phyloP scores from a whole-genome alignment of 2,329 filamentous ascomycete genomes.

The Furcasterigmium sp. region DNA sequence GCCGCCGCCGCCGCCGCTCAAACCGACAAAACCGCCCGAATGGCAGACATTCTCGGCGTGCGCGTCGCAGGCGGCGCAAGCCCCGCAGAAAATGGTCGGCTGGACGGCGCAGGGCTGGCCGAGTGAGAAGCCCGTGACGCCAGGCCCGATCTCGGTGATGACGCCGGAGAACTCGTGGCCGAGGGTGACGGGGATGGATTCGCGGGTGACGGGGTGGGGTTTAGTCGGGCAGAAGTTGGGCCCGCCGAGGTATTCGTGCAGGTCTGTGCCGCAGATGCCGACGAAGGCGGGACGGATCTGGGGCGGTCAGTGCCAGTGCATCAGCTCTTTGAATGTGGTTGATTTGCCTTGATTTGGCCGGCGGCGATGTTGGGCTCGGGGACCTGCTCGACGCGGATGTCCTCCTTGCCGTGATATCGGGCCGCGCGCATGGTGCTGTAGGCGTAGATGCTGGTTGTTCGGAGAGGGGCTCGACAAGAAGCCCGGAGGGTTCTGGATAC shows the following conservation, averaged over 20 bases:
- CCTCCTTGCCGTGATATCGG: slow-evolving; percentile 48
- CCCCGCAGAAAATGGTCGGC: slow-evolving; percentile 50
- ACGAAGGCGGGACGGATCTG: slow-evolving; percentile 22
- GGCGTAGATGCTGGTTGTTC: background rate
- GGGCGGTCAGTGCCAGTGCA: background rate
- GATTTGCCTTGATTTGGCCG: slow-evolving; percentile 44
- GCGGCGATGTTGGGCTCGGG: slow-evolving; percentile 37
- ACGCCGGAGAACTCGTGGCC: slow-evolving; percentile 60
- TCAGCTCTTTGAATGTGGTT: too few relatives aligned
- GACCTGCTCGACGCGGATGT: slow-evolving; percentile 49
- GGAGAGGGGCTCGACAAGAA: background rate
- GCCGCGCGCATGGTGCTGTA: slow-evolving; percentile 41
- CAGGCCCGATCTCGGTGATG: slow-evolving; percentile 49
- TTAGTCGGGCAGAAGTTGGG: slow-evolving; percentile 20
- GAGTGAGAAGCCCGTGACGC: slow-evolving; percentile 35
- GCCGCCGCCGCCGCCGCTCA: slow-evolving; percentile 43
- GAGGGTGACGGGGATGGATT: slow-evolving; percentile 50
- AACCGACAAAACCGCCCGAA: slow-evolving; percentile 36
- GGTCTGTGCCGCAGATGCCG: slow-evolving; percentile 28
- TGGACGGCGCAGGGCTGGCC: slow-evolving; percentile 53
- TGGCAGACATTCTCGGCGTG: slow-evolving; percentile 26
- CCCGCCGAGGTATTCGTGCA: slow-evolving; percentile 25
- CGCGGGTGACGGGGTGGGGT: slow-evolving; percentile 52
- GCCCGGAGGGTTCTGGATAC: background rate
- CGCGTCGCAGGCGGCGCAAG: slow-evolving; percentile 46